Evolutionary conservation across 2,329 filamentous ascomycete genomes (phyloP).

Genomic region (Fusarium napiforme): DNA sequence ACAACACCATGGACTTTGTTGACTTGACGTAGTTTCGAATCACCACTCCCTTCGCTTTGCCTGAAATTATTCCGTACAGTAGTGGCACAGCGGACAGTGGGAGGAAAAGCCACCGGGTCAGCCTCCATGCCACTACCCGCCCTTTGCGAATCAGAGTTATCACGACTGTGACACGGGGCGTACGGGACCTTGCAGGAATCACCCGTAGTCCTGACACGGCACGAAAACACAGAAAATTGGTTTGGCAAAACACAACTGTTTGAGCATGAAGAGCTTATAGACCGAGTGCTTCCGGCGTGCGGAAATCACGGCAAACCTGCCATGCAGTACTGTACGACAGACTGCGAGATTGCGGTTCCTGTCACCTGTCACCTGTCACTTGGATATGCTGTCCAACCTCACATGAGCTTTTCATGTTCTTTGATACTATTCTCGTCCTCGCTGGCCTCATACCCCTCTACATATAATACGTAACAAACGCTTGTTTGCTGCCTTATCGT

Average conservation of each 20-base stretch:
- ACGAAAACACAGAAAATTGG: conserved; percentile 14
- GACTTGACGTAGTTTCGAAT: conserved; percentile 23
- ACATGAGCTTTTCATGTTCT: conserved; percentile 6
- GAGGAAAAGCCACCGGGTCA: conserved; percentile 18
- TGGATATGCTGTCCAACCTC: conserved; percentile 10
- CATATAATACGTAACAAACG: not conserved
- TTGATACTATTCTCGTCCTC: conserved; percentile 29
- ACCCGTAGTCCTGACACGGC: conserved; percentile 12
- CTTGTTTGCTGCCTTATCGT: not conserved
- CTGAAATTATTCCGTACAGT: not conserved
- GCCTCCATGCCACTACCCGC: conserved; percentile 34
- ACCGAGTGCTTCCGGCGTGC: conserved; percentile 1
- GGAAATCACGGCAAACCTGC: conserved; percentile 9
- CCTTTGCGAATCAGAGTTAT: conserved; percentile 19
- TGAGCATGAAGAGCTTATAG: not conserved
- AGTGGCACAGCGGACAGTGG: conserved; percentile 4
- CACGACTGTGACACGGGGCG: conserved; percentile 20
- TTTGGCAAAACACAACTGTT: not conserved
- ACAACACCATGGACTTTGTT: conserved; percentile 33
- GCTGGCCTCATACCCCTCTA: not conserved
- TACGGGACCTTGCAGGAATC: conserved; percentile 32
- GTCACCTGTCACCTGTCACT: conserved; percentile 2
- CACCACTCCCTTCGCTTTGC: conserved; percentile 36
- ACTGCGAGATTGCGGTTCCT: conserved; percentile 8
- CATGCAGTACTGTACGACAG: conserved; percentile 13